Conservation (phyloP, 164 flowering plant species). For the Chimonanthus salicifolius region DNA sequence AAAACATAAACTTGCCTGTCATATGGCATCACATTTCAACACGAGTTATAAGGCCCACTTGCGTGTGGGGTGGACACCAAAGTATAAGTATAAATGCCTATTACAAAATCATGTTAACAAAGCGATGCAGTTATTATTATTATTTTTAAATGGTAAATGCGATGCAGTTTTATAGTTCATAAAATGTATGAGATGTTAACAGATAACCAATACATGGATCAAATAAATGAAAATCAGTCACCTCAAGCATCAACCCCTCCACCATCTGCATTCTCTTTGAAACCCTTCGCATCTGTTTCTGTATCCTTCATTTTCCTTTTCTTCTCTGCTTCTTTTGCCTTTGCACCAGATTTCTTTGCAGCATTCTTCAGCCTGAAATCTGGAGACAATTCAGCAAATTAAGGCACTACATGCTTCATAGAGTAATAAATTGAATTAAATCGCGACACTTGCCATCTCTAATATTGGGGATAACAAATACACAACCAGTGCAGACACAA, state of each 20-base stretch:
- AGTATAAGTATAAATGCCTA: too few relatives aligned
- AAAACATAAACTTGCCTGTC: too few relatives aligned
- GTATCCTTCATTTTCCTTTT: constrained; percentile 37
- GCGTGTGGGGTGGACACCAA: too few relatives aligned
- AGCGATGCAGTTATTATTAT: too few relatives aligned
- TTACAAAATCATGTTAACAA: too few relatives aligned
- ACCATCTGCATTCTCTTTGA: constrained; percentile 9
- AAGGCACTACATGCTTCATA: too few relatives aligned
- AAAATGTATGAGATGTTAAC: background rate
- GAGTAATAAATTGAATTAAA: too few relatives aligned
- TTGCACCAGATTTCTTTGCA: constrained; percentile 40
- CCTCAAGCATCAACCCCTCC: constrained; percentile 8
- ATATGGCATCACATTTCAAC: too few relatives aligned
- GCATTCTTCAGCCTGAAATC: constrained; percentile 50
- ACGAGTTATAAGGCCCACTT: too few relatives aligned
- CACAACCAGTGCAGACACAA: too few relatives aligned
- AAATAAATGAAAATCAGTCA: background rate
- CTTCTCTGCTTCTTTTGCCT: constrained; percentile 36
- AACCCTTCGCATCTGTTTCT: constrained; percentile 16
- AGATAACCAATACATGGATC: background rate
- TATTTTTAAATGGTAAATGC: background rate
- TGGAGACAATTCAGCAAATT: constrained; percentile 10
- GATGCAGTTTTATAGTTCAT: background rate
- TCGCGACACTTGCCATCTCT: too few relatives aligned
- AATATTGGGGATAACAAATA: too few relatives aligned